phyloP scores from a whole-genome alignment of 2,329 filamentous ascomycete species.

The Paracamarosporium sp. region DNA sequence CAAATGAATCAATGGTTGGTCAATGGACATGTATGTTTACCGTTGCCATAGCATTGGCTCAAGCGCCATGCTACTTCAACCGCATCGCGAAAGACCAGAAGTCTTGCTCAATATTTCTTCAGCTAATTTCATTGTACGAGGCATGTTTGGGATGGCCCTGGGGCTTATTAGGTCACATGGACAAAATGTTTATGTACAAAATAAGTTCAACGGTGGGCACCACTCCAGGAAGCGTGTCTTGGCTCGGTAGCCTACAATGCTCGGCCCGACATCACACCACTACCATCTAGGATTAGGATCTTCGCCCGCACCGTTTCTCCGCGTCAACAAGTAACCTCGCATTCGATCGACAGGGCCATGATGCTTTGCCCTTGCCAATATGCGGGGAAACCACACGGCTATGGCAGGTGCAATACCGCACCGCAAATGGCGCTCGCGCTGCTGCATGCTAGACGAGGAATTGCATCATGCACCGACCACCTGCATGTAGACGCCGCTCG shows the following conservation, averaged over 20 bases:
- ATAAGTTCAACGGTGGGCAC: background rate
- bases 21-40: background rate
- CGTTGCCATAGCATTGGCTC: background rate
- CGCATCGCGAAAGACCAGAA: too few species aligned
- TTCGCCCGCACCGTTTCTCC: background rate
- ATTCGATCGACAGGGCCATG: background rate
- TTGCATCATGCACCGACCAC: background rate
- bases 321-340: background rate
- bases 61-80: too few species aligned
- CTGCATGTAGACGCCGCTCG: background rate
- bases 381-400: background rate
- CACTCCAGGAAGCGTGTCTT: background rate
- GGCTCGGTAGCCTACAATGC: background rate
- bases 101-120: too few species aligned
- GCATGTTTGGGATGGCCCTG: too few species aligned
- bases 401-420: background rate
- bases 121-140: too few species aligned
- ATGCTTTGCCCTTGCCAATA: background rate
- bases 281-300: background rate
- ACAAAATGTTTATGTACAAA: too few species aligned
- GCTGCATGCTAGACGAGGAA: background rate
- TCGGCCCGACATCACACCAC: slow-evolving; percentile 7
- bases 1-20: background rate
- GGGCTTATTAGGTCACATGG: too few species aligned
- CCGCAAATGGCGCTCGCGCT: background rate